These are phyloP conservation scores for Wickerhamomyces chambardii DNA, from an alignment of 805 yeast genomes.

Conservation along the genomic window DNA sequence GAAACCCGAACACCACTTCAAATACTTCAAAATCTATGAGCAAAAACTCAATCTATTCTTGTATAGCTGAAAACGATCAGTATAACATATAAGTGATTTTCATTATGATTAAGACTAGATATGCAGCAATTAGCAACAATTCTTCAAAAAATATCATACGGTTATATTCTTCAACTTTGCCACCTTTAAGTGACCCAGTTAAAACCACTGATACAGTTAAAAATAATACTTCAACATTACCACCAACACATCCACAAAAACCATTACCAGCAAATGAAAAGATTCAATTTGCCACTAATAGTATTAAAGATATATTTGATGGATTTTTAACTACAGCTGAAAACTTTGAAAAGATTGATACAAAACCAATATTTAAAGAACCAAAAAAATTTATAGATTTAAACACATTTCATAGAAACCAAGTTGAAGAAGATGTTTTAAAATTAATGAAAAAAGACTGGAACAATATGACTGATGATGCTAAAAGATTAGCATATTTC, in stretches of 20 bases:
- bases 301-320: constrained; percentile 20
- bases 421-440: constrained; percentile 41
- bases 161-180: too few species aligned
- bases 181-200: not conserved
- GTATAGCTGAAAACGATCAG: too few species aligned
- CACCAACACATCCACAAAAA: not conserved
- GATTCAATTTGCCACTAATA: constrained; percentile 14
- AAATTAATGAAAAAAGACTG: constrained; percentile 43
- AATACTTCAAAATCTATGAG: too few species aligned
- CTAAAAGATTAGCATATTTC: constrained; percentile 50
- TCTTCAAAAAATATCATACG: too few species aligned
- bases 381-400: constrained; percentile 23
- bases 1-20: too few species aligned
- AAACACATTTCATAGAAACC: constrained; percentile 44
- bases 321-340: constrained; percentile 23
- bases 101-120: too few species aligned
- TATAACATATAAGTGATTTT: too few species aligned
- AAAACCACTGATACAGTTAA: not conserved
- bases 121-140: too few species aligned
- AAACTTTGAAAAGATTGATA: constrained; percentile 38
- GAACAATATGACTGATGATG: constrained; percentile 37
- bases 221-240: not conserved
- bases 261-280: constrained; percentile 4
- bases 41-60: too few species aligned
- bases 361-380: constrained; percentile 29